Conservation (phyloP, 2,329 filamentous ascomycete species). For the Talaromyces rugulosus region DNA sequence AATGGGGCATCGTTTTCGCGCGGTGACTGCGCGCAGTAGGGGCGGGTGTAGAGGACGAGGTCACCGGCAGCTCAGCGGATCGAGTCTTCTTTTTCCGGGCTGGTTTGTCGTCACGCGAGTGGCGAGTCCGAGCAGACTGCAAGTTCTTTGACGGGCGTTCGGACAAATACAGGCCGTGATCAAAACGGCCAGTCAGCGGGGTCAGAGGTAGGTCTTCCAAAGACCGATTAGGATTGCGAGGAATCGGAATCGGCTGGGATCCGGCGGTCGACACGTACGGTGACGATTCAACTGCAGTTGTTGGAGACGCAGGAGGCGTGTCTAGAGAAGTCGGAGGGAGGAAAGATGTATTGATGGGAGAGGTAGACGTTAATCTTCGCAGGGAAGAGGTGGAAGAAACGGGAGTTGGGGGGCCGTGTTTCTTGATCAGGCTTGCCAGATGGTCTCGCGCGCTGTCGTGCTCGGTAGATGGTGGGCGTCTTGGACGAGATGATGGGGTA, state of each 20-base stretch:
- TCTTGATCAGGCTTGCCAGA: conserved; percentile 33
- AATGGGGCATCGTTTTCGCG: conserved; percentile 11
- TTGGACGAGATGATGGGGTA: conserved; percentile 15
- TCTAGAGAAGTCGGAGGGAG: conserved; percentile 20
- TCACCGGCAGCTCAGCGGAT: conserved; percentile 8
- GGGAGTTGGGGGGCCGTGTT: conserved; percentile 36
- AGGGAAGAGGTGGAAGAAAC: conserved; percentile 34
- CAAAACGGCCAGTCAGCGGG: conserved; percentile 35
- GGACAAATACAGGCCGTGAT: conserved; percentile 31
- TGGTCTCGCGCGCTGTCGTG: conserved; percentile 27
- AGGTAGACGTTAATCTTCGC: conserved; percentile 33
- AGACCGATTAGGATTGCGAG: conserved; percentile 21
- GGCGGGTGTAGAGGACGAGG: conserved; percentile 11
- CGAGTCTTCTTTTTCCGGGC: conserved; percentile 14
- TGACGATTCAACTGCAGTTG: conserved; percentile 21
- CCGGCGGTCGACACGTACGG: conserved; percentile 24
- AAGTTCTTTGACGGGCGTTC: conserved; percentile 19
- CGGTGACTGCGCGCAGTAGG: conserved; percentile 8
- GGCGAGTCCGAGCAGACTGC: conserved; percentile 18
- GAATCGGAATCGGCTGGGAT: conserved; percentile 34
- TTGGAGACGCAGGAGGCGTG: conserved; percentile 21
- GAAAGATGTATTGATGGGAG: conserved; percentile 30
- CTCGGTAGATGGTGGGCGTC: conserved; percentile 22
- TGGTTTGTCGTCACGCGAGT: conserved; percentile 14
- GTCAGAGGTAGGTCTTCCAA: conserved; percentile 33